Evolutionary conservation across 2,329 filamentous ascomycete species (phyloP), one percentile per base, ranked within the genome.

Genomic region (Diaporthe destruens): DNA sequence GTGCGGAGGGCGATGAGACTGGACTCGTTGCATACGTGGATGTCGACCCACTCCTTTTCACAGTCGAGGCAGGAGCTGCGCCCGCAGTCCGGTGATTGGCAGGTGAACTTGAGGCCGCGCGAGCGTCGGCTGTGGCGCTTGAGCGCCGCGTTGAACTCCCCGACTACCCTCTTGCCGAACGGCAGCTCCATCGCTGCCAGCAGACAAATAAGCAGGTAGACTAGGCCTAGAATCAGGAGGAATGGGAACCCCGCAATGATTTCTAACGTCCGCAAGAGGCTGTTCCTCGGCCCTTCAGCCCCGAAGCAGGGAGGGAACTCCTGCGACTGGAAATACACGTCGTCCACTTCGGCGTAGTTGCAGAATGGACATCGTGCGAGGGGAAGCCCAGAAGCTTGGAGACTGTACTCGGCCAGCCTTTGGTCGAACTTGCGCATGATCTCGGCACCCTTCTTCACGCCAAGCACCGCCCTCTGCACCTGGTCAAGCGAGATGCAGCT

Each of bases 311-410:
- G 89, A 32, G 84, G 83, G 32, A 88, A 82, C 71, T 89, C 86
- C 67, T 82, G 82, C 57, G 82, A 82, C 14, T 90, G 91, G 29
- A 92, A 85, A 79, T 93, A 94, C 23, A 93, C 84, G 71, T 94
- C 92, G 81, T 98, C 94, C 34, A 95, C 87, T 84, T 98, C 96
- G 42, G 94, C 94, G 79, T 98, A 99, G 76, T 87, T 88, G 85
- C 96, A 99, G 80, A 97, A 98, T 0, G 95, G 95, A 78, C 96
- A 98, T 51, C 92, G 91, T 61, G 96, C 87, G 1, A 98, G 88
- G 3, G 93, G 92, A 8, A 98, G 83, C 29, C 90, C 88, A 32
- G 92, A 93, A 71, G 92, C 91, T 34, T 93, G 82, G 1, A 99
- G 87, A 25, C 87, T 90, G 77, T 97, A 93, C 72, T 93, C 92